A percentile compares a stretch with the other conserved stretches of the same genome.
These are phyloP conservation scores for Rhizophlyctis rosea DNA, from an alignment of 192 early-diverging fungal species.

Conservation along the genomic window DNA sequence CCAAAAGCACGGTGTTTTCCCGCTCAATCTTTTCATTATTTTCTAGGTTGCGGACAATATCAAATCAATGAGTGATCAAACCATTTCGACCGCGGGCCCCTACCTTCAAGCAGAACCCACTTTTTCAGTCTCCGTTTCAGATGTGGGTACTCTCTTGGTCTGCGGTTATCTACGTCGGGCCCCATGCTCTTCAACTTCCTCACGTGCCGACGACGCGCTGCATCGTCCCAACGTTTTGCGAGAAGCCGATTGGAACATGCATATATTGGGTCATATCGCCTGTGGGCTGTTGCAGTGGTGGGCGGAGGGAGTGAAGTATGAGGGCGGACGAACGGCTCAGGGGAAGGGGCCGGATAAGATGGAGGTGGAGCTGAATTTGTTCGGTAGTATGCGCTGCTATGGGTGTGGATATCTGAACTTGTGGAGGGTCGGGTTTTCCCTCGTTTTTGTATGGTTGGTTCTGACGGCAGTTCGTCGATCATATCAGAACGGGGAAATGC, in stretches of 20 bases:
- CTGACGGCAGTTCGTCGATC: too few species aligned
- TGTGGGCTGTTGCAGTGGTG: constrained; percentile 35
- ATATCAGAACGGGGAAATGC: too few species aligned
- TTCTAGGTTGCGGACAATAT: constrained; percentile 19
- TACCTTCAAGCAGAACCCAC: neutral
- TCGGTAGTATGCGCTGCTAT: too few species aligned
- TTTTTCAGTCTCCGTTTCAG: constrained; percentile 34
- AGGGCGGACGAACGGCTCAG: neutral
- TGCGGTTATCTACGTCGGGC: constrained; percentile 38
- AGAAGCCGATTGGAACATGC: constrained; percentile 42
- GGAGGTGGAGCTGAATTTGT: too few species aligned
- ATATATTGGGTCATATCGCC: constrained; percentile 37
- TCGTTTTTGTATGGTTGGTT: too few species aligned
- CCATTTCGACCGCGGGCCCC: neutral
- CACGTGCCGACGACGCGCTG: constrained; percentile 31
- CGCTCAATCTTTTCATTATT: constrained; percentile 32
- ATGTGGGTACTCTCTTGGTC: constrained; percentile 37
- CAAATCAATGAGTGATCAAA: neutral
- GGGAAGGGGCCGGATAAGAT: constrained; percentile 2
- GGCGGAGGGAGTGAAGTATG: constrained; percentile 34
- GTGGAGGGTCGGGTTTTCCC: too few species aligned
- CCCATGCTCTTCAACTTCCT: constrained; percentile 50
- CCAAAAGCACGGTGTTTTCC: constrained; percentile 45
- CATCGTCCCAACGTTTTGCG: constrained; percentile 52
- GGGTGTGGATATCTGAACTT: too few species aligned